Conservation (phyloP, 1,284 basidiomycete species). For the Puccinia novopanici region DNA sequence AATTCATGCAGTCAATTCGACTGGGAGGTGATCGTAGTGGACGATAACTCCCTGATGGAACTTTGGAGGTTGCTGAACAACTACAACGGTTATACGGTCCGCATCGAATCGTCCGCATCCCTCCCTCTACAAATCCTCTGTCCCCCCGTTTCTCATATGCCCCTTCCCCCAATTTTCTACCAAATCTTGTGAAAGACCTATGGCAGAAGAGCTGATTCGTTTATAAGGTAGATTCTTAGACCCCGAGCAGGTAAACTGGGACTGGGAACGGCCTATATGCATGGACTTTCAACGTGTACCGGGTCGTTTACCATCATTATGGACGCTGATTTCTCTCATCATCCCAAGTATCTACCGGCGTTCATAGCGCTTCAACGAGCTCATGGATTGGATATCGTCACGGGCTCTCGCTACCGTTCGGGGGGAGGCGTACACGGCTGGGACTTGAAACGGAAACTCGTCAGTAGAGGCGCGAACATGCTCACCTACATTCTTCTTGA, state of each 20-base stretch:
- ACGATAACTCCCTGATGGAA: no score
- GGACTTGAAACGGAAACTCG: constrained; percentile 82
- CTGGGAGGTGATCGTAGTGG: constrained; percentile 77
- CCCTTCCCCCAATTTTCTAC: constrained; percentile 7
- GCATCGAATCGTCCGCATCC: constrained; percentile 71
- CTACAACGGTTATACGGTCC: constrained; percentile 76
- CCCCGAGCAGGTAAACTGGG: constrained; percentile 41
- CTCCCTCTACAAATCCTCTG: neutral
- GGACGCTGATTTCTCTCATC: constrained; percentile 94
- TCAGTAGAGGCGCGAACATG: constrained; percentile 75
- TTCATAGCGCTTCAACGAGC: constrained; percentile 67
- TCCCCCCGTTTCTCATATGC: constrained; percentile 1
- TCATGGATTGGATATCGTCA: constrained; percentile 82
- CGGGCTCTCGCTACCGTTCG: constrained; percentile 77
- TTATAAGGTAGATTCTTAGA: constrained; percentile 36
- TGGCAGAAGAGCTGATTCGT: neutral
- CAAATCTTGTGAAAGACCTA: neutral
- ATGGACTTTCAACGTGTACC: constrained; percentile 80
- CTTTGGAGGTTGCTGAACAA: constrained; percentile 70
- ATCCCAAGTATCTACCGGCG: constrained; percentile 59
- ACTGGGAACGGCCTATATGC: constrained; percentile 81
- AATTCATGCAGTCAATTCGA: constrained; percentile 51
- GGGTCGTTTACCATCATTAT: constrained; percentile 96
- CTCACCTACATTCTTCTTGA: constrained; percentile 77
- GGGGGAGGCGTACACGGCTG: constrained; percentile 85